Evolutionary conservation across 1,284 basidiomycete species (phyloP).

Genomic region (Dichomitus squalens): DNA sequence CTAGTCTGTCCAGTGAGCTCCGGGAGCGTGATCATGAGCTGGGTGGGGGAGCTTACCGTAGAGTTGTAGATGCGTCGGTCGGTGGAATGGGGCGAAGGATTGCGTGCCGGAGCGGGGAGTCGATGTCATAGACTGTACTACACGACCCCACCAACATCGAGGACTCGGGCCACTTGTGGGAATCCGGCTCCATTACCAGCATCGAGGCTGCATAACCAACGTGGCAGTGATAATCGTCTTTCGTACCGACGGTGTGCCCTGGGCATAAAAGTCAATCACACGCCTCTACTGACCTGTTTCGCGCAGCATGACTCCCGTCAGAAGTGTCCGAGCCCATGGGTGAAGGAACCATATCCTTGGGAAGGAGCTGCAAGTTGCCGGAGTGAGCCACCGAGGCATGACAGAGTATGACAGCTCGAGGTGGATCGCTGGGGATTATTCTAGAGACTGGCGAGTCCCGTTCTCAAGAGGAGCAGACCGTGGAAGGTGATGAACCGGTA

Average conservation of each 20-base stretch:
- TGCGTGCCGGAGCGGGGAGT: neutral
- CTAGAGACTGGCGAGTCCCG: neutral
- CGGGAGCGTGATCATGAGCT: neutral
- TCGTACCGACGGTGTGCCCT: neutral
- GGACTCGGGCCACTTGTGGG: constrained; percentile 4
- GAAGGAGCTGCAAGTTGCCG: neutral
- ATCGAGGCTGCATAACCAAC: neutral
- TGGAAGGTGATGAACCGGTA: neutral
- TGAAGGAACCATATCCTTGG: neutral
- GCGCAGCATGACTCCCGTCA: neutral
- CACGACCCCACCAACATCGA: neutral
- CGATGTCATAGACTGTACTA: neutral
- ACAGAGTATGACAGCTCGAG: neutral
- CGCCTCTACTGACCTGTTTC: neutral
- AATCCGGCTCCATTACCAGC: neutral
- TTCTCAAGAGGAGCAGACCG: neutral
- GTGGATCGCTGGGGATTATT: neutral
- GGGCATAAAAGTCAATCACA: neutral
- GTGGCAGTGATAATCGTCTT: neutral
- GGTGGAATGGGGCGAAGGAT: neutral
- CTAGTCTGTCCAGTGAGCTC: neutral
- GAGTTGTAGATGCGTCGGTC: too few relatives aligned
- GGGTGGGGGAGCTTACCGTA: neutral
- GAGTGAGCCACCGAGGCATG: neutral
- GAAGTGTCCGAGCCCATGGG: neutral